Conservation (phyloP, 2,329 filamentous ascomycete species). For the Paraphaeosphaeria minitans region DNA sequence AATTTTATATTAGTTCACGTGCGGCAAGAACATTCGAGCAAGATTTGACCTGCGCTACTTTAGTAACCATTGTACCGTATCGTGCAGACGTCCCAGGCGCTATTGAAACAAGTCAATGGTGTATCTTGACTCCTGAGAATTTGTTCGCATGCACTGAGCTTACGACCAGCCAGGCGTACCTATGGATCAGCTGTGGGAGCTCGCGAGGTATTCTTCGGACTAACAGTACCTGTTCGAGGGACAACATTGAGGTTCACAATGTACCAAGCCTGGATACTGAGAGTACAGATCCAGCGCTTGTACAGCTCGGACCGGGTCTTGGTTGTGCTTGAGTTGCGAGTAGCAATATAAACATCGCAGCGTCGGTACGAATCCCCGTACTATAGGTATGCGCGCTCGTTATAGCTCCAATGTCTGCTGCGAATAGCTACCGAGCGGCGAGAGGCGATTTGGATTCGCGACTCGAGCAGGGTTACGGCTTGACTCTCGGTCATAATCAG, state of each 20-base stretch:
- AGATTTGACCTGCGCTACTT: not conserved
- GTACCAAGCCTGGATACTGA: not conserved
- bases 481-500: not conserved
- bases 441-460: not conserved
- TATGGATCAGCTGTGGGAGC: not conserved
- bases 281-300: constrained; percentile 1
- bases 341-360: not conserved
- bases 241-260: not conserved
- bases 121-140: no score
- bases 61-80: not conserved
- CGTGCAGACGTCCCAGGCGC: not conserved
- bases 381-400: constrained; percentile 2
- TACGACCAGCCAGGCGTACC: not conserved
- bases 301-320: constrained; percentile 2
- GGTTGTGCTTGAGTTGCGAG: constrained; percentile 1
- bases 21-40: not conserved
- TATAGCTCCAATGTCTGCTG: not conserved
- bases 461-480: not conserved
- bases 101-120: not conserved
- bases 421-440: not conserved
- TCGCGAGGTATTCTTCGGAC: not conserved
- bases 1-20: constrained; percentile 3
- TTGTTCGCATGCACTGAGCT: no score
- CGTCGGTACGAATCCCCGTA: constrained; percentile 6
- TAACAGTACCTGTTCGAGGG: not conserved